These are phyloP conservation scores for Jacaranda mimosifolia DNA, from an alignment of 257 asterid species.

Conservation along the genomic window DNA sequence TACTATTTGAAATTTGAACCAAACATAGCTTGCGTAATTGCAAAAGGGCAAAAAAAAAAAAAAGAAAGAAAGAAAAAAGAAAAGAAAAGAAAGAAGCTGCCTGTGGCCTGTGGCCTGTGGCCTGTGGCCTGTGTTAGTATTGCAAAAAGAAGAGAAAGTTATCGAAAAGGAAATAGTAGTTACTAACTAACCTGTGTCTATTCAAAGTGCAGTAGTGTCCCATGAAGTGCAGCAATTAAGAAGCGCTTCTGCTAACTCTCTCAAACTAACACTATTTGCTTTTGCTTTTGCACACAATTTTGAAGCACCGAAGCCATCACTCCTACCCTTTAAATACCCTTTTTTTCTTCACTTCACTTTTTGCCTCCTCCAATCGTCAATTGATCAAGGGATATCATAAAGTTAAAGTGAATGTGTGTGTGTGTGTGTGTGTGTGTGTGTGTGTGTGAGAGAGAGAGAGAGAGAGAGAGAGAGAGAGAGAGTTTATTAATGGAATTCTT, in stretches of 20 bases:
- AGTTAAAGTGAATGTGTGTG: not conserved
- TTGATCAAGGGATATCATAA: not conserved
- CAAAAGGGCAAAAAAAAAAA: too few species aligned
- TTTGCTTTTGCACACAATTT: constrained; percentile 20
- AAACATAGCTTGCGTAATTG: too few species aligned
- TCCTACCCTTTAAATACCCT: constrained; percentile 38
- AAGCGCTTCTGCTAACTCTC: not conserved
- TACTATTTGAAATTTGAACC: too few species aligned
- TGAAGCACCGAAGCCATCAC: constrained; percentile 21
- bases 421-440: too few species aligned
- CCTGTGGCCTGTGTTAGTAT: too few species aligned
- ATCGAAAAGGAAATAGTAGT: not conserved
- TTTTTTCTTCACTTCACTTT: constrained; percentile 9
- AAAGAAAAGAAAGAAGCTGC: too few species aligned
- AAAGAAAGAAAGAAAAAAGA: too few species aligned
- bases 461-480: not conserved
- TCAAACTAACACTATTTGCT: constrained; percentile 2
- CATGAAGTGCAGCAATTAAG: too few species aligned
- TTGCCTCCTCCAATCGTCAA: constrained; percentile 9
- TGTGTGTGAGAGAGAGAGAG: not conserved
- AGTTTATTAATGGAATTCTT: not conserved
- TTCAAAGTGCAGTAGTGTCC: not conserved
- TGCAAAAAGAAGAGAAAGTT: not conserved
- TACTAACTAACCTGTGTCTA: constrained; percentile 35
- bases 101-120: too few species aligned